phyloP scores from a whole-genome alignment of 2,329 filamentous ascomycete species.

The Bertia moriformis region DNA sequence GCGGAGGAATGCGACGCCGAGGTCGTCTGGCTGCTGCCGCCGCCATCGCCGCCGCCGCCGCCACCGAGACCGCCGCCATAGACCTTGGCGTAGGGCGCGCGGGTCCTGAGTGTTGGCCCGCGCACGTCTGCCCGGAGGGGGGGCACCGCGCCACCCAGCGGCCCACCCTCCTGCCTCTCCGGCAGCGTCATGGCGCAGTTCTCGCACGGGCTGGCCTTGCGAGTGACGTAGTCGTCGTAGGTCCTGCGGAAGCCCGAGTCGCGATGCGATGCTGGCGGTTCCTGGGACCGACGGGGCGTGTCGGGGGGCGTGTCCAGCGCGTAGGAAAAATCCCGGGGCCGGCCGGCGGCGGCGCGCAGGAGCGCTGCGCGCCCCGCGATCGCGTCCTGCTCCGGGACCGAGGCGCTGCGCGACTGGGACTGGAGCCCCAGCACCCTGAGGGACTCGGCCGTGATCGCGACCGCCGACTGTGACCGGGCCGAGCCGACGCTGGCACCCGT shows the following conservation, averaged over 20 bases:
- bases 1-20: slow-evolving; percentile 12
- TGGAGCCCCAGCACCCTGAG: slow-evolving; percentile 14
- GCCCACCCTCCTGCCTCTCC: slow-evolving; percentile 20
- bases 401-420: slow-evolving; percentile 11
- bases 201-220: slow-evolving; percentile 48
- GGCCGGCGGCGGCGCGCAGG: slow-evolving; percentile 5
- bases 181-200: slow-evolving; percentile 57
- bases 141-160: neutral
- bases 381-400: slow-evolving; percentile 2
- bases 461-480: slow-evolving; percentile 17
- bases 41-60: slow-evolving; percentile 31
- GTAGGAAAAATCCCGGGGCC: slow-evolving; percentile 13
- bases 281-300: slow-evolving; percentile 30
- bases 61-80: slow-evolving; percentile 23
- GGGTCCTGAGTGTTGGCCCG: slow-evolving; percentile 44
- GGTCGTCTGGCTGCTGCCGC: slow-evolving; percentile 18
- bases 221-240: slow-evolving; percentile 51
- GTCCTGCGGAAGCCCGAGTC: slow-evolving; percentile 48
- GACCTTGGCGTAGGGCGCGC: slow-evolving; percentile 43
- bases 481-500: slow-evolving; percentile 19
- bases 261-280: no score
- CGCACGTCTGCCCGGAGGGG: no score
- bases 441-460: slow-evolving; percentile 8
- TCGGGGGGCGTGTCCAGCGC: slow-evolving; percentile 39
- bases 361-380: slow-evolving; percentile 20